A percentile compares a stretch with the other conserved stretches of the same genome.
Evolutionary conservation across 768 basidiomycete genomes (phyloP).

Genomic region (Auriscalpium vulgare): DNA sequence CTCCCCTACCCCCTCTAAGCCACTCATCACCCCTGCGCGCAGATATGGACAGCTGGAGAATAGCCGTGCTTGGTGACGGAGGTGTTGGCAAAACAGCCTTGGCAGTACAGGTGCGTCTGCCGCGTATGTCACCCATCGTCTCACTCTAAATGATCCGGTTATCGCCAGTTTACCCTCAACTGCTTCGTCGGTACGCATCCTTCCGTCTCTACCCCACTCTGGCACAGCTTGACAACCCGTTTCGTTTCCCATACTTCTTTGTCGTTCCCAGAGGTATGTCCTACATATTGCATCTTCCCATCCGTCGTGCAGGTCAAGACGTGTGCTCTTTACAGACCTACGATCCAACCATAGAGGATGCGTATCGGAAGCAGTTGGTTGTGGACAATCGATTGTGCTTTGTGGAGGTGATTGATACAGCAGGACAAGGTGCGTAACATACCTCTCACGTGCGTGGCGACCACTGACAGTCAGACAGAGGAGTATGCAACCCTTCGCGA

Average conservation of each 20-base stretch:
- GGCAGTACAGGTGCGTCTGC: slow-evolving; percentile 78
- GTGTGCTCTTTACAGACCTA: slow-evolving; percentile 56
- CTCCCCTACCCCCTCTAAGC: neutral
- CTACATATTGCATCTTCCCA: neutral
- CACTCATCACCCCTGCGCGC: slow-evolving; percentile 4
- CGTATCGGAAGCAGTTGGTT: slow-evolving; percentile 90
- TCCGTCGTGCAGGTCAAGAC: slow-evolving; percentile 7
- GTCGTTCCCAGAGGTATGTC: slow-evolving; percentile 44
- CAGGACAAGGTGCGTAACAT: slow-evolving; percentile 76
- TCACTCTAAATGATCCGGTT: slow-evolving; percentile 3
- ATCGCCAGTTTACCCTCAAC: slow-evolving; percentile 79
- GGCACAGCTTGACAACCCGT: neutral
- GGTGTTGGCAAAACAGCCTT: slow-evolving; percentile 96
- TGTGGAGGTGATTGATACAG: slow-evolving; percentile 95
- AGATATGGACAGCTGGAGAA: slow-evolving; percentile 91
- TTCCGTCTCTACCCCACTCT: neutral
- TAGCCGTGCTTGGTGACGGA: slow-evolving; percentile 93
- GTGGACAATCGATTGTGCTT: slow-evolving; percentile 95
- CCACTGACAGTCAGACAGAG: slow-evolving; percentile 45
- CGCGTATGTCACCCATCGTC: neutral
- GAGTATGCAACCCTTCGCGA: slow-evolving; percentile 94
- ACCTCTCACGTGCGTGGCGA: neutral
- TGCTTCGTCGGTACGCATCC: slow-evolving; percentile 81
- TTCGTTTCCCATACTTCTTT: slow-evolving; percentile 5
- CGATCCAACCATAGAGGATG: slow-evolving; percentile 98